Evolutionary conservation across 495 filamentous ascomycete genomes (phyloP).

Genomic region (Jackrogersella multiformis): DNA sequence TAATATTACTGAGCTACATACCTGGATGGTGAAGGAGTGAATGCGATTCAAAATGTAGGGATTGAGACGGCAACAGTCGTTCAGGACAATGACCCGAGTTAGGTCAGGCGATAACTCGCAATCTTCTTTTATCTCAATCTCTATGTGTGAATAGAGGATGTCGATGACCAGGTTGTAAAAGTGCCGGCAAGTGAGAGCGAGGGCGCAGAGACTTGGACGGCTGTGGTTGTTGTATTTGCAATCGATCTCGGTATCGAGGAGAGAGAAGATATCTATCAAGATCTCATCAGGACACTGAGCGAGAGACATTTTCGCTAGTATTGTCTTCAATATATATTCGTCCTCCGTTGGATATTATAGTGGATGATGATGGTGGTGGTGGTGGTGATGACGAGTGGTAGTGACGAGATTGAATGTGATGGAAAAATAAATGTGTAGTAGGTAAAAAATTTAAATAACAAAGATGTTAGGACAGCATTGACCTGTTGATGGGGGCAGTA

Average conservation of each 20-base stretch:
- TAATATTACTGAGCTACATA: no score
- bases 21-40: not conserved
- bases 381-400: no score
- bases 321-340: no score
- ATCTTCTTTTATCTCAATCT: not conserved
- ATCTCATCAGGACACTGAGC: conserved; percentile 10
- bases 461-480: no score
- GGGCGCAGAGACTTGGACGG: conserved; percentile 15
- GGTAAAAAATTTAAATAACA: no score
- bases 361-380: no score
- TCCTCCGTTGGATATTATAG: no score
- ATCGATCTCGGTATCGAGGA: not conserved
- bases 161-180: not conserved
- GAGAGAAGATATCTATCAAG: conserved; percentile 8
- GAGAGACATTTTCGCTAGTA: conserved; percentile 7
- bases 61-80: not conserved
- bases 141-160: conserved; percentile 8
- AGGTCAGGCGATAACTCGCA: not conserved
- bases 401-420: no score
- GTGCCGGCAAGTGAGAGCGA: conserved; percentile 23
- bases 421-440: no score
- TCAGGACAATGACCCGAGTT: not conserved
- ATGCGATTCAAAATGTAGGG: conserved; percentile 21
- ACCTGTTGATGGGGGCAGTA: no score
- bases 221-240: not conserved